Evolutionary conservation across 345 rosid species (phyloP), one percentile per base, ranked within the genome.

Genomic region (Eucalyptus camaldulensis): DNA sequence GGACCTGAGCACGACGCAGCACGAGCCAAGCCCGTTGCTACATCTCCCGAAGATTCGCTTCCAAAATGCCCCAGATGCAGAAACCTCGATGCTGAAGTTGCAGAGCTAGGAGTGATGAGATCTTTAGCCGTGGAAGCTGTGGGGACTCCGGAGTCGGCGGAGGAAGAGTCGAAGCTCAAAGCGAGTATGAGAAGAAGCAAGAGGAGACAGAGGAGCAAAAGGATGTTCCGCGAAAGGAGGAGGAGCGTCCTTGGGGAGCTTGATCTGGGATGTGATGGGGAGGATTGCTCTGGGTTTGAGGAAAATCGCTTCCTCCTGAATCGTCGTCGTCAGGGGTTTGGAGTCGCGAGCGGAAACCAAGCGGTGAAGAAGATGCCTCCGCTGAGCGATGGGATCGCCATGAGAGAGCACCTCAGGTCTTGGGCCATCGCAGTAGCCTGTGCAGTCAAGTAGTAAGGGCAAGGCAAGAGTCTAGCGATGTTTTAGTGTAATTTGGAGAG

Each of bases 211-310:
- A 87, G 85, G 72, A 89, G 85, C 72, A 89, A 80, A 54, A 89
- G 86, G 24, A 17, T 45, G 44, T n/a, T 58, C 2, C 49, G 1
- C 17, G 43, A 43, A 67, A 65, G 53, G 8, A 88, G 88, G 21
- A 91, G 91, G 88, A 87, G 53, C 85, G 85, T 88, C 65, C 85
- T 87, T 37, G 94, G 90, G 31, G 95, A 94, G 88, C 85, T 90
- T 87, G 91, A 90, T 80, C 31, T 89, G 89, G 92, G 90, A 4
- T 85, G 89, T 27, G 88, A 90, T 29, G 62, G 88, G 50, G 62
- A 80, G 86, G 67, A 49, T 21, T 21, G 7, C 24, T 43, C 8
- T 21, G 83, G 83, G 83, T 76, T 76, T 4, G 83, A 40, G 83
- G 83, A 76, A 6, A 21, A 76, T 40, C 83, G 4, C 27, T 40